phyloP scores from a whole-genome alignment of 2,329 filamentous ascomycete genomes.

The Trichoderma sp. region DNA sequence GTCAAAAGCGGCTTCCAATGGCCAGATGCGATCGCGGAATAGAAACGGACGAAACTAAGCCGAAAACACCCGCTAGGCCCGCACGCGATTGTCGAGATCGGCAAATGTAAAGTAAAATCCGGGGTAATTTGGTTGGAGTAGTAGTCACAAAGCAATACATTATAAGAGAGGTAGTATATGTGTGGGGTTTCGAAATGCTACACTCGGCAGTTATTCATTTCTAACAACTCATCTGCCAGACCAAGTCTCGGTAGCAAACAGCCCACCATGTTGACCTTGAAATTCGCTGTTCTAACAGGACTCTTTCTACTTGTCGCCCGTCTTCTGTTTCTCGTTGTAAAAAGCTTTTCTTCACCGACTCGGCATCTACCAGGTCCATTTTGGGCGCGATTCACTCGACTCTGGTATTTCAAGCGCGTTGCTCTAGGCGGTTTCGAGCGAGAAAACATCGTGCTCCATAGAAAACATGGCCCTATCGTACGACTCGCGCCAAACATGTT shows the following conservation, averaged over 20 bases:
- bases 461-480: constrained; percentile 46
- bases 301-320: background rate
- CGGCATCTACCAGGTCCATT: constrained; percentile 48
- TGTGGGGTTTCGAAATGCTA: background rate
- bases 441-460: constrained; percentile 47
- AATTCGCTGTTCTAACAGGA: background rate
- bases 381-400: constrained; percentile 47
- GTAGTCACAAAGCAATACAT: background rate
- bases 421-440: constrained; percentile 44
- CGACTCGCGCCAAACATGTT: constrained; percentile 48
- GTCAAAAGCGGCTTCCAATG: background rate
- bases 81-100: background rate
- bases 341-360: constrained; percentile 1
- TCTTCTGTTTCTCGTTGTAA: background rate
- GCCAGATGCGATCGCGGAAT: background rate
- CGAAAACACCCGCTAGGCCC: background rate
- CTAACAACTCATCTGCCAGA: background rate
- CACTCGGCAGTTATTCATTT: background rate
- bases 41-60: background rate
- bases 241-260: background rate
- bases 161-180: background rate
- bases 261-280: background rate
- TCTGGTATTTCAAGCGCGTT: constrained; percentile 49
- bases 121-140: background rate
- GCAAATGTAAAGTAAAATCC: background rate